phyloP scores from a whole-genome alignment of 495 filamentous ascomycete species.

The Saxophila tyrrhenica region DNA sequence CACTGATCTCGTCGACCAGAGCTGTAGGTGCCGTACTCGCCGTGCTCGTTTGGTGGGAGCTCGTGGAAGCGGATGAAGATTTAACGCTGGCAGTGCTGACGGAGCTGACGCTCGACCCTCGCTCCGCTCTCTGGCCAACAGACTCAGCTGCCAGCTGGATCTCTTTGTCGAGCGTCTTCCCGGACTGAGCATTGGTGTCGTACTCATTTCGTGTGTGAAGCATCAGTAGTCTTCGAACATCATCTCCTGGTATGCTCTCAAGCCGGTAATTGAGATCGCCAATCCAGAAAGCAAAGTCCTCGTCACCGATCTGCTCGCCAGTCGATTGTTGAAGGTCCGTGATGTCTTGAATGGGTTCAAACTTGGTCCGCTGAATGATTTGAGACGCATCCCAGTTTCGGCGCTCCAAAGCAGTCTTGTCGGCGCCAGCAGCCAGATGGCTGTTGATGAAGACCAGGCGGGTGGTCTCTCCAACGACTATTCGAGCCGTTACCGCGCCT shows the following conservation, averaged over 20 bases:
- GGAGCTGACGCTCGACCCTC: conserved; percentile 7
- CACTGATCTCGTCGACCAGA: conserved; percentile 9
- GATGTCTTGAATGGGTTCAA: conserved; percentile 54
- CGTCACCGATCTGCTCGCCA: conserved; percentile 67
- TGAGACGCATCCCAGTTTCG: conserved; percentile 85
- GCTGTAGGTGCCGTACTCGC: conserved; percentile 7
- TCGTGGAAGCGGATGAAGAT: neutral
- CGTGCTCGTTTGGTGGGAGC: neutral
- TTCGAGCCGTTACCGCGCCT: conserved; percentile 68
- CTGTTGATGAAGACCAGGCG: conserved; percentile 79
- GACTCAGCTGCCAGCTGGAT: conserved; percentile 15
- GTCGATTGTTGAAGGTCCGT: conserved; percentile 37
- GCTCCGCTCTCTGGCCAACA: conserved; percentile 1
- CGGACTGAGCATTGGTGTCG: conserved; percentile 32
- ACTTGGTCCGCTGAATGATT: conserved; percentile 59
- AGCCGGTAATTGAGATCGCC: conserved; percentile 94
- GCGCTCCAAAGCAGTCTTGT: conserved; percentile 63
- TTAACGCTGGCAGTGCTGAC: neutral
- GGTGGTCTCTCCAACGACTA: conserved; percentile 84
- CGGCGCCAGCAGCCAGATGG: conserved; percentile 78
- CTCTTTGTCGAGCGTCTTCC: conserved; percentile 30
- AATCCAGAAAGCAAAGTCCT: conserved; percentile 92
- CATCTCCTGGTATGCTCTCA: conserved; percentile 76
- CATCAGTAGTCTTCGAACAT: conserved; percentile 75
- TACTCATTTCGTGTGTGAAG: conserved; percentile 74